Conservation (phyloP, 169 alveolate species). For the Eimeria brunetti region DNA sequence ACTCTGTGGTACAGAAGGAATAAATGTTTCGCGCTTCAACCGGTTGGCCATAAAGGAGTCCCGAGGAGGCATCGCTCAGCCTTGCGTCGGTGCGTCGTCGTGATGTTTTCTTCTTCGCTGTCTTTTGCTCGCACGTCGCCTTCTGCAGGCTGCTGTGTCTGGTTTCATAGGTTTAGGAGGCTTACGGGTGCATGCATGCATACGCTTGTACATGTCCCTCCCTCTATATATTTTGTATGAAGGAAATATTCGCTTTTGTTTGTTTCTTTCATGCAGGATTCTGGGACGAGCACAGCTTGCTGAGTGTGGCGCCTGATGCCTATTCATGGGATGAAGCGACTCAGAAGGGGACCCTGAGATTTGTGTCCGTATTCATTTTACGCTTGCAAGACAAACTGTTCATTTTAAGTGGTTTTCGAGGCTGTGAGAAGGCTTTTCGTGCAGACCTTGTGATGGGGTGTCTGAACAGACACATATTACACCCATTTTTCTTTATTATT, state of each 20-base stretch:
- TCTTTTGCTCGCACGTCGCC: background rate
- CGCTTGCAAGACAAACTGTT: background rate
- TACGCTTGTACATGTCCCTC: background rate
- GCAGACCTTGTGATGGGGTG: no score
- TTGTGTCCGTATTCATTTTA: conserved; percentile 3
- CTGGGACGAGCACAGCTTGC: conserved; percentile 69
- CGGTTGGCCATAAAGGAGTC: conserved; percentile 60
- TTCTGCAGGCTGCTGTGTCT: background rate
- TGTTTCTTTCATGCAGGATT: background rate
- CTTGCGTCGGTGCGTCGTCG: conserved; percentile 25
- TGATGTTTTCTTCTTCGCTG: no score
- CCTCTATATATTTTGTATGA: background rate
- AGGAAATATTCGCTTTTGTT: background rate
- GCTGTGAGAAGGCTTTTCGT: no score
- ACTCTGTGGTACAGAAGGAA: conserved; percentile 11
- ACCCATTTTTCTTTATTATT: no score
- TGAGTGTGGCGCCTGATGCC: conserved; percentile 52
- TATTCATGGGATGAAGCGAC: conserved; percentile 43
- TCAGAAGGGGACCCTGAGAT: conserved; percentile 22
- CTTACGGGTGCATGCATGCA: no score
- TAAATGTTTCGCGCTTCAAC: conserved; percentile 33
- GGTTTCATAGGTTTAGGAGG: background rate
- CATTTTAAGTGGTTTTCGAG: no score
- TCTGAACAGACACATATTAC: no score
- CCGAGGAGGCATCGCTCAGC: conserved; percentile 14